Percentiles rank a stretch among this genome's conserved stretches.
These are phyloP conservation scores for Myxozyma monticola DNA, from an alignment of 805 yeast genomes.

Conservation along the genomic window DNA sequence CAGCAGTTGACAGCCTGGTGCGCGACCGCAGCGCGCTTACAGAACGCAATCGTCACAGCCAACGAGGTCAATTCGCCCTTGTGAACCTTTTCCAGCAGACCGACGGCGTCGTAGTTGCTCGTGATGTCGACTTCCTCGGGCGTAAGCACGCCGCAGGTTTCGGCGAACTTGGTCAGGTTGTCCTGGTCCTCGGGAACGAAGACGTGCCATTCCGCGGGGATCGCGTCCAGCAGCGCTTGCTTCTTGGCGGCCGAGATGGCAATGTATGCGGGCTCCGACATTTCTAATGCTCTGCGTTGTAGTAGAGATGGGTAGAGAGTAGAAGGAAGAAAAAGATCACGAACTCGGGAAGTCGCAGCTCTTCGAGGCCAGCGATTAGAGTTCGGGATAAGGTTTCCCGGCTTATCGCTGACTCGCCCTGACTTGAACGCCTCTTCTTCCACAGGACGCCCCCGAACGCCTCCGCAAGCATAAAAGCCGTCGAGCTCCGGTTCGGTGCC, in stretches of 20 bases:
- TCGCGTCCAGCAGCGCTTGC: conserved; percentile 45
- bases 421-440: too few relatives aligned
- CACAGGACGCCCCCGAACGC: too few relatives aligned
- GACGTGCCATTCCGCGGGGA: conserved; percentile 50
- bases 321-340: too few relatives aligned
- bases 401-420: too few relatives aligned
- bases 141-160: conserved; percentile 42
- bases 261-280: conserved; percentile 36
- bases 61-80: conserved; percentile 45
- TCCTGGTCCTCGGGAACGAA: conserved; percentile 41
- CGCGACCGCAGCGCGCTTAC: conserved; percentile 38
- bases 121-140: conserved; percentile 48
- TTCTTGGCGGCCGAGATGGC: conserved; percentile 47
- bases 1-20: conserved; percentile 35
- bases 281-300: too few relatives aligned
- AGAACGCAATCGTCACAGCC: conserved; percentile 50
- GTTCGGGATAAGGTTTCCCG: too few relatives aligned
- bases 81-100: conserved; percentile 43
- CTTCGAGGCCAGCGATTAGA: too few relatives aligned
- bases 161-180: conserved; percentile 43
- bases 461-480: too few relatives aligned
- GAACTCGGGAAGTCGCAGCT: too few relatives aligned
- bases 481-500: too few relatives aligned
- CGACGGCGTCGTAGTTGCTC: conserved; percentile 42
- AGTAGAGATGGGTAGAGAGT: too few relatives aligned